phyloP scores from a whole-genome alignment of 2,329 filamentous ascomycete genomes.

The Alternaria sp. region DNA sequence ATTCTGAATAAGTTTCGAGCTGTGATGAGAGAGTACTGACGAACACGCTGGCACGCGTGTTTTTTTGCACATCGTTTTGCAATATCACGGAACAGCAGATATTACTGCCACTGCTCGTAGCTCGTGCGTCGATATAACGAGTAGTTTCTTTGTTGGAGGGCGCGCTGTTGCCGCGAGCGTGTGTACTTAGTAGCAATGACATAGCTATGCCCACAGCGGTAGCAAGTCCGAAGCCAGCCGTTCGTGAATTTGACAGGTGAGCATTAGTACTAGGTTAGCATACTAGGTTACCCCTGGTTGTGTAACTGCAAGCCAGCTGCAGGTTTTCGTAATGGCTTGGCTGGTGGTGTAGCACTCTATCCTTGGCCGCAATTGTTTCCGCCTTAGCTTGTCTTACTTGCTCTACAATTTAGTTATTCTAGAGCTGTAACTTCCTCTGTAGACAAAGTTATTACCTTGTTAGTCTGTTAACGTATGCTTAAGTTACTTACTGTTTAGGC shows the following conservation, averaged over 20 bases:
- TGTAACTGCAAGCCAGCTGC: neutral
- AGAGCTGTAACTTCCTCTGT: neutral
- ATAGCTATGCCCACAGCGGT: neutral
- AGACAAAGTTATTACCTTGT: neutral
- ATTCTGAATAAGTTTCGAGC: too few relatives aligned
- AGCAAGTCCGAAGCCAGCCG: neutral
- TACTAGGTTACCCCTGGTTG: neutral
- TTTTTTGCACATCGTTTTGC: too few relatives aligned
- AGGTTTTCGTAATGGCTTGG: neutral
- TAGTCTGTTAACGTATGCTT: neutral
- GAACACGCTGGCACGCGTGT: too few relatives aligned
- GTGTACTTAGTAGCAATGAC: slow-evolving; percentile 1
- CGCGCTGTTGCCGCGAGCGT: neutral
- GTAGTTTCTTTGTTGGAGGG: neutral
- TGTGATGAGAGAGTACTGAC: too few relatives aligned
- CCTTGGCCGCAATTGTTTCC: neutral
- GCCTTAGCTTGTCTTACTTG: neutral
- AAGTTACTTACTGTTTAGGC: neutral
- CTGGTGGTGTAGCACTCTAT: neutral
- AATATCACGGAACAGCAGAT: too few relatives aligned
- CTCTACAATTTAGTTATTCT: neutral
- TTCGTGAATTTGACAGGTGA: neutral
- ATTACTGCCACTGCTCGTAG: too few relatives aligned
- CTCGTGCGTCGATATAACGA: neutral
- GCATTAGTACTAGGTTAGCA: neutral